These are phyloP conservation scores for Pichia sp. DNA, from an alignment of 1,139 yeast species.

Conservation along the genomic window DNA sequence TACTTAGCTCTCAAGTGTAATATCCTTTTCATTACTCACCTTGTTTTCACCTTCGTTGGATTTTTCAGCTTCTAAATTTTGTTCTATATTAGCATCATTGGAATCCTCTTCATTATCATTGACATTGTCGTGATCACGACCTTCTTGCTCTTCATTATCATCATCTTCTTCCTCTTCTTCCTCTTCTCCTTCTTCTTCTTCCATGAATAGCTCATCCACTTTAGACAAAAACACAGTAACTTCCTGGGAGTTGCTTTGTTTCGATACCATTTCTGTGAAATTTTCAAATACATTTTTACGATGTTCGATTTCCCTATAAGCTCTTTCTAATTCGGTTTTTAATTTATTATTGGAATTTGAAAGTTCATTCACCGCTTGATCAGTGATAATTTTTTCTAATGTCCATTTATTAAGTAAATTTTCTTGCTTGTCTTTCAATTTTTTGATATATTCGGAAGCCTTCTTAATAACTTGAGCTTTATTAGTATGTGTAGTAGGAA, in stretches of 20 bases:
- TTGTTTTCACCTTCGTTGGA: background rate
- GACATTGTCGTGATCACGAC: too few relatives aligned
- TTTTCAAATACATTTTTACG: slow-evolving; percentile 49
- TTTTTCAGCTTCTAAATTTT: background rate
- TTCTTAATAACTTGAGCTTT: slow-evolving; percentile 84
- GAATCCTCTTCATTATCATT: background rate
- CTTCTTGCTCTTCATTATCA: background rate
- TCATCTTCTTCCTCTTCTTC: slow-evolving; percentile 16
- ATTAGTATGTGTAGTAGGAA: slow-evolving; percentile 87
- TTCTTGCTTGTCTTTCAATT: slow-evolving; percentile 82
- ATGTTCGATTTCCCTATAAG: slow-evolving; percentile 87
- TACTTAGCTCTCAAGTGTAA: too few relatives aligned
- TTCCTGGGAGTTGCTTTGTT: slow-evolving; percentile 8
- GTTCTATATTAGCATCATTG: background rate
- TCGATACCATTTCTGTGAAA: slow-evolving; percentile 6
- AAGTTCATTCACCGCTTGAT: slow-evolving; percentile 81
- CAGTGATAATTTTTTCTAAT: slow-evolving; percentile 81
- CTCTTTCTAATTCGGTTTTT: slow-evolving; percentile 74
- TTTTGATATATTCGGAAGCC: slow-evolving; percentile 83
- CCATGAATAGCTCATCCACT: background rate
- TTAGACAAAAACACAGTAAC: background rate
- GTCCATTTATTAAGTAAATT: slow-evolving; percentile 92
- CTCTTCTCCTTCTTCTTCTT: slow-evolving; percentile 9
- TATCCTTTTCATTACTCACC: background rate
- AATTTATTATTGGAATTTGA: slow-evolving; percentile 73